phyloP scores from a whole-genome alignment of 2,329 filamentous ascomycete species.

The Hymenoscyphus infarciens region DNA sequence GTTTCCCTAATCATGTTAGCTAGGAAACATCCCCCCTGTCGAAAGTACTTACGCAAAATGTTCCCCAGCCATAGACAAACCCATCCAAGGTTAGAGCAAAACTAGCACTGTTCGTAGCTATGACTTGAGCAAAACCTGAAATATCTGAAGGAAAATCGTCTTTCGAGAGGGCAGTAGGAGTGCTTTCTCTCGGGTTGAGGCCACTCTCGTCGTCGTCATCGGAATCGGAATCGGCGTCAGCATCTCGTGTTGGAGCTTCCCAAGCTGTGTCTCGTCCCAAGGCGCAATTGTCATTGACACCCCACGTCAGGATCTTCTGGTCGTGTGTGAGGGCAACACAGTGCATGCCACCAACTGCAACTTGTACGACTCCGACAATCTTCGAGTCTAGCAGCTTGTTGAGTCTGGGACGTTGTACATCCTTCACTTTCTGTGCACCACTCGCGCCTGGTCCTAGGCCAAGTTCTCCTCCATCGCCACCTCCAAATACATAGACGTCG shows the following conservation, averaged over 20 bases:
- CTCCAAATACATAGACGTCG: conserved; percentile 76
- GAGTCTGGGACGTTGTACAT: conserved; percentile 69
- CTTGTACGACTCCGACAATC: conserved; percentile 64
- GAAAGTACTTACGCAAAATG: conserved; percentile 57
- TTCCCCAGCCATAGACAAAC: conserved; percentile 80
- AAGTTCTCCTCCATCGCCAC: conserved; percentile 74
- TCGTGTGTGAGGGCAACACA: conserved; percentile 70
- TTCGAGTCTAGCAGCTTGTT: conserved; percentile 57
- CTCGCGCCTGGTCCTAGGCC: conserved; percentile 67
- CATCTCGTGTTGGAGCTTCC: conserved; percentile 59
- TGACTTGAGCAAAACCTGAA: conserved; percentile 62
- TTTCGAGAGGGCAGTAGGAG: conserved; percentile 54
- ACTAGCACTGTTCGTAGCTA: conserved; percentile 69
- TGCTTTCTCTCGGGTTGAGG: conserved; percentile 54
- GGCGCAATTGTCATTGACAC: conserved; percentile 80
- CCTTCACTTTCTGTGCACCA: conserved; percentile 56
- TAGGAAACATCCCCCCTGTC: background rate
- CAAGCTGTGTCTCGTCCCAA: conserved; percentile 71
- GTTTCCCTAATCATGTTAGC: conserved; percentile 45
- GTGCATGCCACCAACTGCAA: conserved; percentile 81
- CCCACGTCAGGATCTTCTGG: conserved; percentile 80
- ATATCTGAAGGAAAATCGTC: conserved; percentile 48
- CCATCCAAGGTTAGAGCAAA: conserved; percentile 74
- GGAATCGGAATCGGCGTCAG: conserved; percentile 40
- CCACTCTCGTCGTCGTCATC: conserved; percentile 49